These are phyloP conservation scores for Phytophthora boehmeriae DNA, from an alignment of 352 stramenopile genomes.

Conservation along the genomic window DNA sequence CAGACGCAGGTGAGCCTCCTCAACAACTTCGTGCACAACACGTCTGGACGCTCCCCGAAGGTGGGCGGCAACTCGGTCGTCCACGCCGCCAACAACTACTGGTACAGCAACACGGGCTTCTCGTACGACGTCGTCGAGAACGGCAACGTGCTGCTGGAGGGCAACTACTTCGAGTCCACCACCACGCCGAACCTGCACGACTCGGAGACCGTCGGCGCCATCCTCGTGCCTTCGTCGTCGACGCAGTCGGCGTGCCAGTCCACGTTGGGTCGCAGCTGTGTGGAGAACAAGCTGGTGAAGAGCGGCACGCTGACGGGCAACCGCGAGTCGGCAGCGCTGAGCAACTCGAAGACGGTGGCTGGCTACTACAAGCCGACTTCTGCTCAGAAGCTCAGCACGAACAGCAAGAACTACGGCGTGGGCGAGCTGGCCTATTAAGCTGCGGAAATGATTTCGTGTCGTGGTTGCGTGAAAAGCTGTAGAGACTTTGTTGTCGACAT, in stretches of 20 bases:
- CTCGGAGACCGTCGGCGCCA: slow-evolving; percentile 15
- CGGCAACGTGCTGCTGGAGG: slow-evolving; percentile 31
- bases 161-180: slow-evolving; percentile 40
- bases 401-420: slow-evolving; percentile 10
- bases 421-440: too few relatives aligned
- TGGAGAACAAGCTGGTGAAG: slow-evolving; percentile 31
- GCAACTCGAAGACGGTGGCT: slow-evolving; percentile 15
- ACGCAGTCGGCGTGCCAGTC: slow-evolving; percentile 22
- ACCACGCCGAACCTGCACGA: slow-evolving; percentile 15
- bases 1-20: slow-evolving; percentile 21
- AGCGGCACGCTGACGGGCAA: slow-evolving; percentile 16
- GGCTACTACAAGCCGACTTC: slow-evolving; percentile 12
- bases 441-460: too few relatives aligned
- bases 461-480: not conserved
- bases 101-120: slow-evolving; percentile 27
- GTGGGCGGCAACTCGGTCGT: slow-evolving; percentile 10
- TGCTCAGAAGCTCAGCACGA: slow-evolving; percentile 3
- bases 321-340: slow-evolving; percentile 11
- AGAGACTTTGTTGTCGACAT: too few relatives aligned
- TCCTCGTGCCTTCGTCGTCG: not conserved
- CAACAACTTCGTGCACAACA: slow-evolving; percentile 37
- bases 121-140: slow-evolving; percentile 27
- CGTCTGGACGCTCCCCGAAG: slow-evolving; percentile 29
- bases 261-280: slow-evolving; percentile 31
- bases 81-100: slow-evolving; percentile 42